A percentile compares a stretch with the other conserved stretches of the same genome.
Evolutionary conservation across 169 alveolate genomes (phyloP).

Genomic region (Perkinsus olseni): DNA sequence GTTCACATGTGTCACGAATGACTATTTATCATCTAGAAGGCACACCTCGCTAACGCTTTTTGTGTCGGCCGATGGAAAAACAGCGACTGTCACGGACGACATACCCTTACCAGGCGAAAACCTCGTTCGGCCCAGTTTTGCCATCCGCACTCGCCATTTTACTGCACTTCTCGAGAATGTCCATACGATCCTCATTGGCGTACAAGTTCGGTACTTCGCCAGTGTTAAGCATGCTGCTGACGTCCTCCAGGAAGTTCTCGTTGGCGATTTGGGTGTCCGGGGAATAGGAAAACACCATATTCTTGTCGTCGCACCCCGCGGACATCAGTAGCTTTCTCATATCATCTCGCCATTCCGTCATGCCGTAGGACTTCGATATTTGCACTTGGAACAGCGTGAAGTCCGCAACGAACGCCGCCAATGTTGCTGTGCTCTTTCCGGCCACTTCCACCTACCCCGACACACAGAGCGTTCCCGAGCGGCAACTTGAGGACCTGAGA

Average conservation of each 20-base stretch:
- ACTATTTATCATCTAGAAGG: too few species aligned
- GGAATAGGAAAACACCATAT: constrained; percentile 78
- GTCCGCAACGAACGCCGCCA: constrained; percentile 82
- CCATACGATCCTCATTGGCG: constrained; percentile 67
- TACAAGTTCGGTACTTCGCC: constrained; percentile 83
- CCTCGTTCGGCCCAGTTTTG: constrained; percentile 29
- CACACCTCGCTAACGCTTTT: too few species aligned
- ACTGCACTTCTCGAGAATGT: constrained; percentile 32
- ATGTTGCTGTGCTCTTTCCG: constrained; percentile 85
- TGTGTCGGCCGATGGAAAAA: too few species aligned
- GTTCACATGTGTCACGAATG: too few species aligned
- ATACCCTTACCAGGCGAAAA: constrained; percentile 14
- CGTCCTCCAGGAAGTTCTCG: constrained; percentile 80
- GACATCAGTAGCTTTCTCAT: constrained; percentile 68
- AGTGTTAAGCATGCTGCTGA: constrained; percentile 69
- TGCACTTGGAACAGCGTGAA: constrained; percentile 71
- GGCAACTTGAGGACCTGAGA: constrained; percentile 85
- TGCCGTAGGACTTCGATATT: constrained; percentile 70
- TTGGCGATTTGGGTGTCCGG: constrained; percentile 86
- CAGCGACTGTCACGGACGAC: neutral
- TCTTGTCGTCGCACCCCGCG: constrained; percentile 74
- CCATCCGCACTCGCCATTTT: constrained; percentile 24
- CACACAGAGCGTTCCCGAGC: constrained; percentile 82
- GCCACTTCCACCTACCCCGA: constrained; percentile 98
- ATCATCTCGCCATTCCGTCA: constrained; percentile 80